Evolutionary conservation across 441 rosid genomes (phyloP), one percentile per base, ranked within the genome.

Genomic region (Gossypium schwendimanii): DNA sequence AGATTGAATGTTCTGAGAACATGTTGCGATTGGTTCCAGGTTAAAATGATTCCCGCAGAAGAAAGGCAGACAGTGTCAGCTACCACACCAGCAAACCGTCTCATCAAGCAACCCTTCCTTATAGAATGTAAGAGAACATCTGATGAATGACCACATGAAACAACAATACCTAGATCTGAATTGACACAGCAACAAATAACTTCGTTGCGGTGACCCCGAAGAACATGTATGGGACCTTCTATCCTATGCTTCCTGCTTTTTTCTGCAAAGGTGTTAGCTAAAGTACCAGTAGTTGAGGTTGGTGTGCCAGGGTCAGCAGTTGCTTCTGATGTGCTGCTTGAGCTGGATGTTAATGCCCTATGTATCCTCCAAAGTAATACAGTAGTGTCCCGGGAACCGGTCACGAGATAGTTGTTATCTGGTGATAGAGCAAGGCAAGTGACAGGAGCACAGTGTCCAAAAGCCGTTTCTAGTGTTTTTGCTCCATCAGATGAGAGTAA

Each of bases 161-260:
- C 96, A 71, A 86, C 88, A 55, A 93, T 79, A 62, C 99, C 98
- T 52, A 90, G 88, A 83, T 91, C 97, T 54, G 98, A 91, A 84
- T 87, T 93, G 73, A 93, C 86, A 73, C 94, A 90, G 78, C 98
- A 93, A 79, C 82, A 83, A 39, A 84, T 77, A 79, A 96, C 73
- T 71, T 93, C 97, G 69, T 81, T 79, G 55, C 72, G 88, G 64
- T 96, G 98, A 45, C 99, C 98, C 54, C 96, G 92, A 24, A 96
- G 92, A 71, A 90, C 94, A 79, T 93, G 98, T 75, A 93, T 67
- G 2, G 98, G 98, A 75, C 99, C 99, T 84, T 95, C 98, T 74
- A 95, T 81, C 17, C 84, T 86, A 62, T 74, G 83, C 61, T 81
- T 88, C 81, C 90, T 85, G 79, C 78, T 80, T 80, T 81, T 91